Evolutionary conservation across 495 filamentous ascomycete genomes (phyloP).

Genomic region (Thermothielavioides terrestris): DNA sequence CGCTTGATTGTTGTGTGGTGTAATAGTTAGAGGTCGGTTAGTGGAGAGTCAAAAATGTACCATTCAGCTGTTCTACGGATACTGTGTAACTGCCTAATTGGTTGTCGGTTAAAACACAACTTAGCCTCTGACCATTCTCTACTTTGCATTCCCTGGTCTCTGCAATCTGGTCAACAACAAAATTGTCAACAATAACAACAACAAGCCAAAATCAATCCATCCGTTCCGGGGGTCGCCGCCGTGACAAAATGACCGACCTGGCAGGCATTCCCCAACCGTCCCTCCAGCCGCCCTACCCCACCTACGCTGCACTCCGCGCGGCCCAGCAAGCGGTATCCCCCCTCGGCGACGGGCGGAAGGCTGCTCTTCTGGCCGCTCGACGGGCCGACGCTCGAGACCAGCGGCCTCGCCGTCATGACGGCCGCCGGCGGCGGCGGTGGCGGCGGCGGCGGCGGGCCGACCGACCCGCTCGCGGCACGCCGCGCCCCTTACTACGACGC

Average conservation of each 20-base stretch:
- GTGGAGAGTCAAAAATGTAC: no score
- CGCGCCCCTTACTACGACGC: not conserved
- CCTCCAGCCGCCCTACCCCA: not conserved
- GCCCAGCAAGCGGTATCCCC: not conserved
- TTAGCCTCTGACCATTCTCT: no score
- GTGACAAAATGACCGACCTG: not conserved
- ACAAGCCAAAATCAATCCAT: not conserved
- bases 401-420: constrained; percentile 1
- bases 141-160: no score
- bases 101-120: no score
- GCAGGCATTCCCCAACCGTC: not conserved
- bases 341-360: not conserved
- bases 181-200: not conserved
- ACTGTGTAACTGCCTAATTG: no score
- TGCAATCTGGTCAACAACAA: no score
- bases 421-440: no score
- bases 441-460: no score
- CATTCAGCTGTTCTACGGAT: no score
- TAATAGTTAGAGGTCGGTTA: no score
- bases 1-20: no score
- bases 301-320: not conserved
- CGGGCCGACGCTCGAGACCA: constrained; percentile 1
- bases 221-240: not conserved
- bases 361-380: constrained; percentile 3
- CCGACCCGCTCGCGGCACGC: not conserved